Base-by-base conservation (phyloP, 257 asterid genomes). In the Lycium barbarum region DNA sequence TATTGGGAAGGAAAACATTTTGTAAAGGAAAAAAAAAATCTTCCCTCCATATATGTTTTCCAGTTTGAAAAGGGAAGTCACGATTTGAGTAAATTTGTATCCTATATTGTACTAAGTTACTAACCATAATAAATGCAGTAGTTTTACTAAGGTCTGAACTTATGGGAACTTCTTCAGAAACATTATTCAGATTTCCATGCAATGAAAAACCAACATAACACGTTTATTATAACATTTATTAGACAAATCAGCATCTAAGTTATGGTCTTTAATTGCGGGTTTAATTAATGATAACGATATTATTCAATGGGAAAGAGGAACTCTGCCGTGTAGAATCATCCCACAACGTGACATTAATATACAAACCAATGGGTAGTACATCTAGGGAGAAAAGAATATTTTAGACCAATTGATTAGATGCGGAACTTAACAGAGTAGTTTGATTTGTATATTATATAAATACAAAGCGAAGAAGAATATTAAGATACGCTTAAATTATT, bases 51-150 rank as follows among this genome's bases (percentile, higher is more conserved):
- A 49, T 80, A 70, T 13, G 36, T 78, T 86, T 91, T 86, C 87
- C 76, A 59, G 85, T 54, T 86, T 51, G 83, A 82, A 67, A 65
- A 74, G 81, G 65, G 40, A 83, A 87, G 80, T 54, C 53, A 84
- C 83, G 79, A 78, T 84, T 53, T 84, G n/a, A 43, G 57, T 83
- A 74, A 63, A 9, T 71, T 35, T 58, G 43, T 83, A 73, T 73
- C 88, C 90, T 85, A 55, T 79, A 76, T 67, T 84, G 87, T 85
- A 66, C 87, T 86, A 66, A 84, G 81, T 73, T 85, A 59, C 87
- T 86, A 66, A 84, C 81, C 79, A 70, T 63, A 20, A 53, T 61
- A 78, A 78, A 78, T 78, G 61, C 82, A 0, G 17, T 26, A 53
- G 82, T 53, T 51, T 68, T 49, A 22, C 62, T 49, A 74, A 45